Conservation (phyloP, 495 filamentous ascomycete species). For the Lepidopterella palustris region DNA sequence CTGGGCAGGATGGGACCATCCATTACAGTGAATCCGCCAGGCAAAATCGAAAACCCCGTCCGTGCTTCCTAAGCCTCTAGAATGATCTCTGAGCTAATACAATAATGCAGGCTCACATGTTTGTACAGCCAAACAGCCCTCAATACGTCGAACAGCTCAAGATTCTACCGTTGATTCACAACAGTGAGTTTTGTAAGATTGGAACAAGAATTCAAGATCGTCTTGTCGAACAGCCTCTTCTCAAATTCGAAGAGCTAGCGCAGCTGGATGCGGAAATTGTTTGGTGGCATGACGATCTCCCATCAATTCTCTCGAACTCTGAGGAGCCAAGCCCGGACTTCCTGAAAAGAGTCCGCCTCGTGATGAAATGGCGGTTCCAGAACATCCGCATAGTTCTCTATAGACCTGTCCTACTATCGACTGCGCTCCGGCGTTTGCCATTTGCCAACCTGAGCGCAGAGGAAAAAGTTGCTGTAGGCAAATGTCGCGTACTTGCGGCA, state of each 20-base stretch:
- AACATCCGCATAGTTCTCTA: slow-evolving; percentile 76
- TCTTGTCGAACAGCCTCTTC: slow-evolving; percentile 60
- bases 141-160: slow-evolving; percentile 48
- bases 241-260: slow-evolving; percentile 57
- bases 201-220: slow-evolving; percentile 70
- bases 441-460: slow-evolving; percentile 54
- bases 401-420: slow-evolving; percentile 63
- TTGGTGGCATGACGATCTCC: slow-evolving; percentile 65
- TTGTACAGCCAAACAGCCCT: slow-evolving; percentile 13
- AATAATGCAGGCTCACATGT: slow-evolving; percentile 5
- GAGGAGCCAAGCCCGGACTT: slow-evolving; percentile 65
- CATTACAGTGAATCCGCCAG: slow-evolving; percentile 65
- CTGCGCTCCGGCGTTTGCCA: slow-evolving; percentile 59
- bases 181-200: slow-evolving; percentile 75
- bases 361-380: slow-evolving; percentile 79
- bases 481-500: slow-evolving; percentile 62
- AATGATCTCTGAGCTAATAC: slow-evolving; percentile 13
- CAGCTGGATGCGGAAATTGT: slow-evolving; percentile 61
- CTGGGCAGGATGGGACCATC: slow-evolving; percentile 68
- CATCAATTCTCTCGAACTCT: slow-evolving; percentile 54
- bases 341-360: slow-evolving; percentile 59
- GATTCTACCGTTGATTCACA: slow-evolving; percentile 66
- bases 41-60: slow-evolving; percentile 42
- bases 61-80: neutral
- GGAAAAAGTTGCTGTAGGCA: slow-evolving; percentile 62